Base-by-base conservation (phyloP, 768 basidiomycete species). In the Boletellus emodensis region DNA sequence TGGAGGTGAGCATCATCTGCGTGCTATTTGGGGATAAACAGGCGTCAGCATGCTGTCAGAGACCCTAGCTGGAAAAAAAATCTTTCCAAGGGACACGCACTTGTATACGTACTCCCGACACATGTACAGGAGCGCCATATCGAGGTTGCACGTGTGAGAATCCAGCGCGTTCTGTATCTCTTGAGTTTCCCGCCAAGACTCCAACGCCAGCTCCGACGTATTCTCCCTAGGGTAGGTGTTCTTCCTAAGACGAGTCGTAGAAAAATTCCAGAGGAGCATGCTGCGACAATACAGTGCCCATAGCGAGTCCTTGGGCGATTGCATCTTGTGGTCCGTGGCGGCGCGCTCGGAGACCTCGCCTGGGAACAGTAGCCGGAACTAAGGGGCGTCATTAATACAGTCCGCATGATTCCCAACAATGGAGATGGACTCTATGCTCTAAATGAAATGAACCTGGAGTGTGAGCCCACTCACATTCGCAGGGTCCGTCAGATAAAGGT, bases 201-300 rank as follows among this genome's bases (percentile, higher is more conserved):
- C 79, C 49, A 80, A 70, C 6, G 83, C 78, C 44, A 81, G 72
- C 37, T 81, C 81, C 1, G 81, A 77, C 40, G 78, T 77, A n/a
- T 80, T 78, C 32, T 82, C 78, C 18, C 71, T 71, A 11, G 70
- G 64, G 49, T 73, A 72, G 0, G 59, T 57, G 12, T 72, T 72
- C 48, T 72, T 71, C 44, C 77, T 63, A 24, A 83, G 69, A 3
- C 80, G 79, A 42, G 76, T 74, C 20, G 66, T 64, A 55, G 81
- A 83, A 61, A 82, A 84, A 58, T 80, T 85, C 87, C 87, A 91
- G 4, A 90, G 72, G 10, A 91, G 75, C 84, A 90, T 86, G 62
- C 81, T 82, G 32, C 89, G 82, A 67, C 87, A 89, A 59, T 88
- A 88, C 24, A 91, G 71, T 0, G 86, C 88, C 88, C 88, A 90